A percentile compares a stretch with the other conserved stretches of the same genome.
Evolutionary conservation across 345 rosid genomes (phyloP).

Genomic region (Arabis alpina): DNA sequence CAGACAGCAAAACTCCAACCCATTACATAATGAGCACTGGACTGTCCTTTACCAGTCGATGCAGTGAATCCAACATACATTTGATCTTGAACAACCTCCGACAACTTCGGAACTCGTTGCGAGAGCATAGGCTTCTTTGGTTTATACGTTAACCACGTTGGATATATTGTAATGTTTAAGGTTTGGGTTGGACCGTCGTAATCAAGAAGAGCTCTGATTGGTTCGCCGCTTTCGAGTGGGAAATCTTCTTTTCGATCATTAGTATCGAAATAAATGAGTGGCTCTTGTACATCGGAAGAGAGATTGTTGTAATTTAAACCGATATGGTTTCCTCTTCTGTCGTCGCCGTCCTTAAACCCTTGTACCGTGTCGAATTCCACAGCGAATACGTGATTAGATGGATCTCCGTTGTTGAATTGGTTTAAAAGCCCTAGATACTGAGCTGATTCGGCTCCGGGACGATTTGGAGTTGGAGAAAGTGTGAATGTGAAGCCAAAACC

Average conservation of each 20-base stretch:
- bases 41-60: slow-evolving; percentile 55
- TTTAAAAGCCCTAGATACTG: slow-evolving; percentile 64
- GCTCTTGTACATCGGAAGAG: slow-evolving; percentile 13
- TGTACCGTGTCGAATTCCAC: slow-evolving; percentile 68
- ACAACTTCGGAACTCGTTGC: neutral
- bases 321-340: slow-evolving; percentile 53
- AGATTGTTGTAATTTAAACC: slow-evolving; percentile 64
- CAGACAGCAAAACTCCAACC: slow-evolving; percentile 76
- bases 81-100: slow-evolving; percentile 24
- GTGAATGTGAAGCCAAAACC: slow-evolving; percentile 65
- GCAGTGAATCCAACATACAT: slow-evolving; percentile 85
- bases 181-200: slow-evolving; percentile 50
- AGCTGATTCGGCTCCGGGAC: slow-evolving; percentile 47
- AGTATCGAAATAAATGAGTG: slow-evolving; percentile 38
- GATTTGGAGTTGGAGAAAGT: slow-evolving; percentile 47
- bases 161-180: slow-evolving; percentile 55
- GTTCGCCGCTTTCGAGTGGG: slow-evolving; percentile 48
- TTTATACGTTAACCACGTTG: slow-evolving; percentile 35
- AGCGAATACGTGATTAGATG: slow-evolving; percentile 55
- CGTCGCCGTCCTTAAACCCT: slow-evolving; percentile 44
- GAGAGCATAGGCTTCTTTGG: slow-evolving; percentile 54
- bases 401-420: neutral
- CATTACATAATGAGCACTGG: slow-evolving; percentile 67
- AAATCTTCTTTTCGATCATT: slow-evolving; percentile 23
- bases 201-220: slow-evolving; percentile 63